Evolutionary conservation across 805 yeast genomes (phyloP).

Genomic region (Candida argentea): DNA sequence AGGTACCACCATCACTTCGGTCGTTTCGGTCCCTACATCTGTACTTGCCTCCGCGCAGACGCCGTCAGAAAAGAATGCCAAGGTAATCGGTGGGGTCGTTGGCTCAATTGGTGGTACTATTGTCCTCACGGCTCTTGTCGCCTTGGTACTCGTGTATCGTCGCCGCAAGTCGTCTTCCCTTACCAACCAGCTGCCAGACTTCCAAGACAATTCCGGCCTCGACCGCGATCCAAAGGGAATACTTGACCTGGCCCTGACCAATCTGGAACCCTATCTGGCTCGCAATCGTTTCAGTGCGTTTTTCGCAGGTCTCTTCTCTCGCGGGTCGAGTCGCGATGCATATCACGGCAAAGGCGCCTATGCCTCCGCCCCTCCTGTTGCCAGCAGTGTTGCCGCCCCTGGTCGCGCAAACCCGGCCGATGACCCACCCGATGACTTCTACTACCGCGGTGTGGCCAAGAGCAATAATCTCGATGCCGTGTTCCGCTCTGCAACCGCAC

Average conservation of each 20-base stretch:
- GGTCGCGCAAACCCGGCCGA: conserved; percentile 5
- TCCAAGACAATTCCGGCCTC: conserved; percentile 20
- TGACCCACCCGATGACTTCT: conserved; percentile 30
- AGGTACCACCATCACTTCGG: conserved; percentile 31
- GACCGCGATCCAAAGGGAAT: conserved; percentile 10
- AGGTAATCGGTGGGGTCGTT: conserved; percentile 35
- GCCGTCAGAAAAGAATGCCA: conserved; percentile 16
- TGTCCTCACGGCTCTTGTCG: conserved; percentile 27
- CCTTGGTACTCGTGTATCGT: conserved; percentile 25
- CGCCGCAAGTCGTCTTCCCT: conserved; percentile 15
- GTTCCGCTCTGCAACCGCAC: conserved; percentile 9
- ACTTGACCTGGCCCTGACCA: conserved; percentile 2
- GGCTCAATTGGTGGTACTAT: conserved; percentile 38
- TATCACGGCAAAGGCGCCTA: neutral
- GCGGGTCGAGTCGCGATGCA: neutral
- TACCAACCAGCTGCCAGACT: conserved; percentile 35
- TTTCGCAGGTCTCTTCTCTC: neutral
- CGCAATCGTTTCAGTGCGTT: neutral
- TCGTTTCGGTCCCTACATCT: conserved; percentile 28
- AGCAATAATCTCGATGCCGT: conserved; percentile 32
- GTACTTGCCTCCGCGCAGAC: conserved; percentile 8
- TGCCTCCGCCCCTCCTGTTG: conserved; percentile 5
- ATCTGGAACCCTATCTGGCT: conserved; percentile 1
- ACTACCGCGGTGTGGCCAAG: conserved; percentile 34
- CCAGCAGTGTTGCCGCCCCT: conserved; percentile 4